Evolutionary conservation across 768 basidiomycete genomes (phyloP).

Genomic region (Lactarius tabidus): DNA sequence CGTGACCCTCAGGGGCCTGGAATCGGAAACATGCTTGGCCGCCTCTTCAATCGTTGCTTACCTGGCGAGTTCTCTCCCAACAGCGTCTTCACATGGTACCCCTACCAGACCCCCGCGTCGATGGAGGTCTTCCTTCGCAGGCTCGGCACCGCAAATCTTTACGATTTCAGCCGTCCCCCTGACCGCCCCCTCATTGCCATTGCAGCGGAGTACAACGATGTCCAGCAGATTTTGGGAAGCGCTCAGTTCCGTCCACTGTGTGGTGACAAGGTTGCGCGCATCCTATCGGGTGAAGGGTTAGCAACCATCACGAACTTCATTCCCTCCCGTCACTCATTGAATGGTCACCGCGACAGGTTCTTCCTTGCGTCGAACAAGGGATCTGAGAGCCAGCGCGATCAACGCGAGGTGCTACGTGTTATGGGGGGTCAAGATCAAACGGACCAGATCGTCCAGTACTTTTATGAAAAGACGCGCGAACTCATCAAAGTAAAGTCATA

Average conservation of each 20-base stretch:
- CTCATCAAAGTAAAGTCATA: constrained; percentile 54
- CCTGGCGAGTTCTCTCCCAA: constrained; percentile 65
- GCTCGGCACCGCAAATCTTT: constrained; percentile 49
- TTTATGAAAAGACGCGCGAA: constrained; percentile 59
- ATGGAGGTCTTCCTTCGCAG: constrained; percentile 61
- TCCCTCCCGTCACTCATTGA: background rate
- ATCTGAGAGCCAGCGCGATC: constrained; percentile 40
- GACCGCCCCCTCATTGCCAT: constrained; percentile 28
- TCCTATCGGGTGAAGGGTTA: constrained; percentile 61
- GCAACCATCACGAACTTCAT: constrained; percentile 18
- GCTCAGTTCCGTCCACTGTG: constrained; percentile 48
- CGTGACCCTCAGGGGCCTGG: constrained; percentile 67
- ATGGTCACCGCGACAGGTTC: constrained; percentile 49
- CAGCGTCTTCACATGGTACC: constrained; percentile 82
- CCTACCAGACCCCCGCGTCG: constrained; percentile 71
- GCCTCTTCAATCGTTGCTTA: constrained; percentile 68
- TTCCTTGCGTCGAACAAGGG: constrained; percentile 51
- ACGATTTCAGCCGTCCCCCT: constrained; percentile 52
- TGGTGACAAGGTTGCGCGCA: constrained; percentile 44
- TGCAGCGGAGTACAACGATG: constrained; percentile 47
- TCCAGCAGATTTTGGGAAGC: constrained; percentile 50
- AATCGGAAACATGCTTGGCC: constrained; percentile 71
- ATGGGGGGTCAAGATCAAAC: constrained; percentile 46
- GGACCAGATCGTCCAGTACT: constrained; percentile 53
- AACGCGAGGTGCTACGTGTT: constrained; percentile 43